phyloP scores from a whole-genome alignment of 2,329 filamentous ascomycete genomes.

The Aspergillus sp. region DNA sequence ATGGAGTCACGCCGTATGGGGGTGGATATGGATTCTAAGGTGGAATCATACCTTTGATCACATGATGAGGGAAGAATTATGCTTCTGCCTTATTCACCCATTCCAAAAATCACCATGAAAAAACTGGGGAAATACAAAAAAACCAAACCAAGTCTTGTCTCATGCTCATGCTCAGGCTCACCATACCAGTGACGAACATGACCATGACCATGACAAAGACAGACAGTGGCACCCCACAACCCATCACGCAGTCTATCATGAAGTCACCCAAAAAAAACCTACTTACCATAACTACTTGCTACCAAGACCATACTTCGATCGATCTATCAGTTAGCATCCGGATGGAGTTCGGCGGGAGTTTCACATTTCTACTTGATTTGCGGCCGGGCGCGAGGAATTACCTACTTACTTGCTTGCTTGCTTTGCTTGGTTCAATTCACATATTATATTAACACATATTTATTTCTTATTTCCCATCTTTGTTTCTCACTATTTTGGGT shows the following conservation, averaged over 20 bases:
- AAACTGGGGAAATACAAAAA: too few species aligned
- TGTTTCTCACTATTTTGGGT: neutral
- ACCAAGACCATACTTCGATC: neutral
- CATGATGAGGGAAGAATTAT: too few species aligned
- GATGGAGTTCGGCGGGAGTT: neutral
- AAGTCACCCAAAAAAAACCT: neutral
- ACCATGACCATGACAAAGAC: rapidly evolving
- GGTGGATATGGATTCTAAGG: slow-evolving; percentile 33
- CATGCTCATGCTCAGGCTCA: too few species aligned
- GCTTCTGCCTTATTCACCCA: too few species aligned
- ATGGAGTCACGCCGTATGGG: slow-evolving; percentile 47
- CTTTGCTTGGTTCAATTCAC: too few species aligned
- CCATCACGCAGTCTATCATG: too few species aligned
- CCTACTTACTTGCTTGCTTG: neutral
- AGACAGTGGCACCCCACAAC: too few species aligned
- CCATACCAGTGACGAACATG: too few species aligned
- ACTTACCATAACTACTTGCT: neutral
- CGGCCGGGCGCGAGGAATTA: neutral
- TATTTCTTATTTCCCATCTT: neutral
- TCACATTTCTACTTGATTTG: neutral
- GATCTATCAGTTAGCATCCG: neutral
- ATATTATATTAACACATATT: too few species aligned
- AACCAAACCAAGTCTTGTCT: too few species aligned
- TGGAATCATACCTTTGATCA: too few species aligned
- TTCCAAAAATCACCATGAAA: too few species aligned